phyloP scores from a whole-genome alignment of 805 yeast genomes.

The Candida manassasensis region DNA sequence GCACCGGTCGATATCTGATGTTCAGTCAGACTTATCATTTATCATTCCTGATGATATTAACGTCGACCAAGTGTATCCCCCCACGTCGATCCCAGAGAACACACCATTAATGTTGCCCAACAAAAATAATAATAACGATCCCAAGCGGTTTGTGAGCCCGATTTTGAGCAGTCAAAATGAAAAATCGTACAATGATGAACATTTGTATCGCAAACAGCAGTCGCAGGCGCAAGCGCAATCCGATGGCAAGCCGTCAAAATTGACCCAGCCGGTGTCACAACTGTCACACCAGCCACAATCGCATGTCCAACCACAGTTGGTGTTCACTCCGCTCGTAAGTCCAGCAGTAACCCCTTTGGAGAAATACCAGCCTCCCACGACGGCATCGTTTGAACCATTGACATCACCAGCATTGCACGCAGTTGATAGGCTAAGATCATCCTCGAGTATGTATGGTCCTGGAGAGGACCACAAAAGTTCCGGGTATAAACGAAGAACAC shows the following conservation, averaged over 20 bases:
- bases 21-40: slow-evolving; percentile 16
- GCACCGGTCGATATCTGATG: background rate
- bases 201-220: slow-evolving; percentile 30
- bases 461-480: slow-evolving; percentile 20
- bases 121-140: slow-evolving; percentile 11
- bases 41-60: slow-evolving; percentile 19
- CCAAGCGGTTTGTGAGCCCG: slow-evolving; percentile 25
- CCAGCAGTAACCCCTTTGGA: slow-evolving; percentile 72
- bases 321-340: slow-evolving; percentile 71
- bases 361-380: slow-evolving; percentile 22
- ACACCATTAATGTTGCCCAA: slow-evolving; percentile 24
- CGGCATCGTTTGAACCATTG: slow-evolving; percentile 44
- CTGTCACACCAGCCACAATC: slow-evolving; percentile 7
- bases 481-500: slow-evolving; percentile 35
- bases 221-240: background rate
- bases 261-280: slow-evolving; percentile 6
- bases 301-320: slow-evolving; percentile 51
- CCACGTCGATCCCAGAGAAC: slow-evolving; percentile 17
- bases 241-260: slow-evolving; percentile 7
- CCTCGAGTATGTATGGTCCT: slow-evolving; percentile 29
- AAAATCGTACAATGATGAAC: slow-evolving; percentile 38
- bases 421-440: slow-evolving; percentile 26
- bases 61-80: slow-evolving; percentile 21
- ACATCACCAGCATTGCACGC: slow-evolving; percentile 68
- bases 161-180: slow-evolving; percentile 40